A percentile compares a stretch with the other conserved stretches of the same genome.
phyloP scores from a whole-genome alignment of 192 early-diverging fungal genomes.

The Rhizoclosmatium sp. region DNA sequence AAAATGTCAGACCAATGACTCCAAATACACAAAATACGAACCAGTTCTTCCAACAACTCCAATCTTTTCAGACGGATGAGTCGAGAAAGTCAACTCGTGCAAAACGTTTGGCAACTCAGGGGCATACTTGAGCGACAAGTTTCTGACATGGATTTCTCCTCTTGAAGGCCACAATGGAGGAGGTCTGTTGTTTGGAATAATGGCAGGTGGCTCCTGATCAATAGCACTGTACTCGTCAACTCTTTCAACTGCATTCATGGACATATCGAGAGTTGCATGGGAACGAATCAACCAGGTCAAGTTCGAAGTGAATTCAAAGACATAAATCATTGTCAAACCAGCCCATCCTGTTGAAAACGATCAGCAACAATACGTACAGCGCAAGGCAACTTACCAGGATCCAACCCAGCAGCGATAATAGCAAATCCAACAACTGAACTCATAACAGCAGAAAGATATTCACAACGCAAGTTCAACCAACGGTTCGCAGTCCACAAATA shows the following conservation, averaged over 20 bases:
- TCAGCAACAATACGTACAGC: conserved; percentile 45
- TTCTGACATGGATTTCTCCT: conserved; percentile 72
- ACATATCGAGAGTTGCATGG: conserved; percentile 45
- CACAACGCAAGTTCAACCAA: conserved; percentile 37
- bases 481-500: conserved; percentile 83
- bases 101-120: conserved; percentile 69
- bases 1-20: not conserved
- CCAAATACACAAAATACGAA: not conserved
- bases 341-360: conserved; percentile 2
- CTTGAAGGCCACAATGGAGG: conserved; percentile 61
- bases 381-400: conserved; percentile 20
- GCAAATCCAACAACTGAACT: conserved; percentile 26
- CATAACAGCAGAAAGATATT: conserved; percentile 19
- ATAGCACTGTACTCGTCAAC: conserved; percentile 74
- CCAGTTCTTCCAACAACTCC: conserved; percentile 72
- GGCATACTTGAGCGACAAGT: conserved; percentile 76
- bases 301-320: conserved; percentile 40
- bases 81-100: conserved; percentile 48
- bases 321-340: conserved; percentile 45
- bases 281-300: conserved; percentile 37
- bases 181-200: conserved; percentile 58
- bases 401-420: conserved; percentile 18
- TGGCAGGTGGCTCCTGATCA: conserved; percentile 78
- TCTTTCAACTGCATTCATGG: conserved; percentile 53
- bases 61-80: conserved; percentile 49